Conservation (phyloP, 805 yeast genomes). For the Ogataea nitratoaversa region DNA sequence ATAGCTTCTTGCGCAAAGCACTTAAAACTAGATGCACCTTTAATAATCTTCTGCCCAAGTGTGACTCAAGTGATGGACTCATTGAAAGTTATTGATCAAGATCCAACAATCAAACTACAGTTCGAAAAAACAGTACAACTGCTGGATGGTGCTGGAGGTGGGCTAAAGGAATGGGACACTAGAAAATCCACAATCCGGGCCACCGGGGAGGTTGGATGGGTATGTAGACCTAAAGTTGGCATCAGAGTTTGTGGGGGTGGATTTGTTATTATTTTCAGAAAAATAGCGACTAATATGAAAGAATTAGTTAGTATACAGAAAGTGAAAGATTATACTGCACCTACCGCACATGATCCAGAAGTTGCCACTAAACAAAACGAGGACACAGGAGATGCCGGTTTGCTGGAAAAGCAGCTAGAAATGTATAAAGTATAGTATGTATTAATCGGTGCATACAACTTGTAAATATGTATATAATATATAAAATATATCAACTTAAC, state of each 20-base stretch:
- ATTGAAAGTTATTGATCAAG: constrained; percentile 27
- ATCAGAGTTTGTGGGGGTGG: constrained; percentile 47
- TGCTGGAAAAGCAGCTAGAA: too few relatives aligned
- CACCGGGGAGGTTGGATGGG: constrained; percentile 37
- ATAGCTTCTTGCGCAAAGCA: constrained; percentile 30
- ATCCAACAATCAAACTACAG: constrained; percentile 31
- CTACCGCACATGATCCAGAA: background rate
- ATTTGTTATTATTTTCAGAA: constrained; percentile 41
- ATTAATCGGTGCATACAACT: too few relatives aligned
- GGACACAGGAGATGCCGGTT: too few relatives aligned
- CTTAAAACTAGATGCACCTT: constrained; percentile 38
- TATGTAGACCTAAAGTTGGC: constrained; percentile 50
- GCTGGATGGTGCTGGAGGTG: constrained; percentile 47
- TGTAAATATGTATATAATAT: too few relatives aligned
- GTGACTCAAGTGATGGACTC: constrained; percentile 44
- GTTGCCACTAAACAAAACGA: background rate
- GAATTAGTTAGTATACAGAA: constrained; percentile 1
- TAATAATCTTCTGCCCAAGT: constrained; percentile 45
- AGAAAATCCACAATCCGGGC: constrained; percentile 36
- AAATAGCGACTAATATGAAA: constrained; percentile 14
- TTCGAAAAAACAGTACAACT: constrained; percentile 39
- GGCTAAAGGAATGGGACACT: constrained; percentile 49
- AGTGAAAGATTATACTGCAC: background rate
- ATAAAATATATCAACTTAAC: too few relatives aligned
- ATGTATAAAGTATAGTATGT: too few relatives aligned